Evolutionary conservation across 768 basidiomycete genomes (phyloP), one percentile per base, ranked within the genome.

Genomic region (Phallus indusiatus): DNA sequence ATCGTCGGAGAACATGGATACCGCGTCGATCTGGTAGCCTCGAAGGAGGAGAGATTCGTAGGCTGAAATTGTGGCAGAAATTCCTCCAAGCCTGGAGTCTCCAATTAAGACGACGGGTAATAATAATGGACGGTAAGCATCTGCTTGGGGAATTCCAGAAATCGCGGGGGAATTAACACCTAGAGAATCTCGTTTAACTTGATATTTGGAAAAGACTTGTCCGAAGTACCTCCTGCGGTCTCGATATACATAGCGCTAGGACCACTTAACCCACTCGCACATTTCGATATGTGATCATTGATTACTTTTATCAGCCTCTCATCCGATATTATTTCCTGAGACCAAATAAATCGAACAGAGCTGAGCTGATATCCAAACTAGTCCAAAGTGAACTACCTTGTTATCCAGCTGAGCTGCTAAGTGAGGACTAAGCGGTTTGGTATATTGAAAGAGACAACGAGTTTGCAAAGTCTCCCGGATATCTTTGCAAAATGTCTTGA

Each of bases 221-320:
- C 82, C 77, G n/a, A n/a, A n/a, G n/a, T 71, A 92, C 94, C 95
- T 81, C 95, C 95, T 14, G 94, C 95, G 9, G 95, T 94, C 72
- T 98, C 95, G 50, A 97, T 73, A 66, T 87, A 97, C 77, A 94
- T 79, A 65, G 86, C 81, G 2, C 78, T 75, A 12, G 64, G 65
- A 10, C 65, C 48, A 2, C 51, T 65, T 20, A 65, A 53, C 0
- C 61, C 62, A 4, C 67, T 63, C 1, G 85, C 84, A 65, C 81
- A 81, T 22, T 70, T 61, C 35, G 77, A 75, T n/a, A 90, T 81
- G 64, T 88, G 79, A 37, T 73, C 72, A 2, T 84, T 77, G 24
- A 95, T 74, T 1, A 86, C 76, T 52, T 78, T 77, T 28, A 88
- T 74, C 47, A 94, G 79, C 0, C 80, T 81, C 24, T 78, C 75